Evolutionary conservation across 2,329 filamentous ascomycete genomes (phyloP), one percentile per base, ranked within the genome.

Genomic region (Neophaeococcomyces aloes): DNA sequence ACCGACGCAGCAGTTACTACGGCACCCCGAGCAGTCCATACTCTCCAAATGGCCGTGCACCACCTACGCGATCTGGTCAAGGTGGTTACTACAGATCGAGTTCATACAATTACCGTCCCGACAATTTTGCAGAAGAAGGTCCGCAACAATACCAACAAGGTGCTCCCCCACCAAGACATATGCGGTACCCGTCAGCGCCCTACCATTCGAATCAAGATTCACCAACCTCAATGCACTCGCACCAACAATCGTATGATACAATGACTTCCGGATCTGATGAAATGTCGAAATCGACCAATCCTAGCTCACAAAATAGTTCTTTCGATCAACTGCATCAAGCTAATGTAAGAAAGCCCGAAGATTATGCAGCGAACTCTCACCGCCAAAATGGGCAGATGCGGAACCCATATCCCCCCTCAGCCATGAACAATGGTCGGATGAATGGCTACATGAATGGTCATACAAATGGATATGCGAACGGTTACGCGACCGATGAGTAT

Each of bases 301-400:
- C 85, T 67, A 91, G 84, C 66, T 94, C 87, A 59, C 84, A 94
- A 59, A 94, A 94, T 65, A 93, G 86, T 66, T 94, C 86, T 1
- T 77, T 93, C 54, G 86, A 94, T 59, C 80, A 86, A 49, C 69
- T 79, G 18, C 67, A 71, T 46, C 74, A 79, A 40, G 45, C 51
- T 27, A 44, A 78, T 39, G 39, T 47, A 25, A 46, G 68, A 29
- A 74, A 75, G 55, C 74, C 70, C 19, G 73, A 79, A 38, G 46
- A 49, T 3, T 50, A 48, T 33, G 18, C 31, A 7, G 13, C 31
- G 1, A 60, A 62, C 36, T 57, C 56, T 43, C 50, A 61, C 40
- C 56, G 57, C 53, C 53, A 61, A 51, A 48, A 64, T 18, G 39
- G 30, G 25, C 35, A 29, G 7, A 42, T 36, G 17, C 23, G 36